Percentiles rank a stretch among this genome's conserved stretches.
Conservation (phyloP, 2,329 filamentous ascomycete genomes). For the Xylariaceae sp. region DNA sequence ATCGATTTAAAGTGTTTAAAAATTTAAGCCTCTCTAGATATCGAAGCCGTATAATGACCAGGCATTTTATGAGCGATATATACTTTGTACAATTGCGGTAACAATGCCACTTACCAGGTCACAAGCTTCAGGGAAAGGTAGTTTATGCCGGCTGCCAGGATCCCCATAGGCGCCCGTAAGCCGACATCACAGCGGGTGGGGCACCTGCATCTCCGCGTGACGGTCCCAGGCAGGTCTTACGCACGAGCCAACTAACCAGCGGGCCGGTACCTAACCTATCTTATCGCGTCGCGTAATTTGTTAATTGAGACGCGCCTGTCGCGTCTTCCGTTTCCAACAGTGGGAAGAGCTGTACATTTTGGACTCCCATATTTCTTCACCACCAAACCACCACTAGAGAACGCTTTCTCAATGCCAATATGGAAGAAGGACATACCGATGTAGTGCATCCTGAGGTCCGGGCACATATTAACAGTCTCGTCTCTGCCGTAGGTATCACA, state of each 20-base stretch:
- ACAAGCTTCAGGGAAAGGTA: too few relatives aligned
- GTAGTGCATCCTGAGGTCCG: constrained; percentile 89
- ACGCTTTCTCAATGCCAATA: constrained; percentile 38
- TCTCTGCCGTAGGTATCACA: constrained; percentile 74
- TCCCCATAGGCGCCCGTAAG: too few relatives aligned
- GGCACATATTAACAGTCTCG: constrained; percentile 89
- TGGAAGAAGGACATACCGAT: constrained; percentile 61
- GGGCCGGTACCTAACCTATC: neutral
- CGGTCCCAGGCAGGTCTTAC: too few relatives aligned
- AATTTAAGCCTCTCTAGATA: too few relatives aligned
- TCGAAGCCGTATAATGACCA: too few relatives aligned
- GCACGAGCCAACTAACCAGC: neutral
- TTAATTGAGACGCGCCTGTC: constrained; percentile 29
- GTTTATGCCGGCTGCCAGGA: too few relatives aligned
- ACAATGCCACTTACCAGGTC: too few relatives aligned
- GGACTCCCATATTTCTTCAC: constrained; percentile 14
- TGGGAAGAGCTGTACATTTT: constrained; percentile 10
- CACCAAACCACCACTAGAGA: constrained; percentile 14
- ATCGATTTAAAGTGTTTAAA: too few relatives aligned
- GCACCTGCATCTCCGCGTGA: too few relatives aligned
- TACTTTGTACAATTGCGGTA: too few relatives aligned
- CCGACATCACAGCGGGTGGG: too few relatives aligned
- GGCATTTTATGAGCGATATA: too few relatives aligned
- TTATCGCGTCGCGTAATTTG: constrained; percentile 20
- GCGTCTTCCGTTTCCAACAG: constrained; percentile 29